phyloP scores from a whole-genome alignment of 164 flowering plant species.

The Annona squamosa region DNA sequence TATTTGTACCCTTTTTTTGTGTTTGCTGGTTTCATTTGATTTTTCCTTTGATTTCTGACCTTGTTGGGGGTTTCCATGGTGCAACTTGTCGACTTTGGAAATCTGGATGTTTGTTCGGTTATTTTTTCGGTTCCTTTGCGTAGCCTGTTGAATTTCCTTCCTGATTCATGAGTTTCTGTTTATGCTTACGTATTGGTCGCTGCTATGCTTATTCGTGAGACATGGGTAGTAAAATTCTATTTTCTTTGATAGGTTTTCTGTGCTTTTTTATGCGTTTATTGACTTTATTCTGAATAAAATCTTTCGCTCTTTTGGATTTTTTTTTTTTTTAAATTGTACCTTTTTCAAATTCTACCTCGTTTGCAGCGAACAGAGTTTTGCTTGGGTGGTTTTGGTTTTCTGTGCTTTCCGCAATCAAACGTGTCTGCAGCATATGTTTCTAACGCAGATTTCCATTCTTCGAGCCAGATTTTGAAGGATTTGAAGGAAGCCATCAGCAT shows the following conservation, averaged over 20 bases:
- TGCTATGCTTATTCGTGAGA: too few relatives aligned
- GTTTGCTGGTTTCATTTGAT: neutral
- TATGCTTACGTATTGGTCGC: neutral
- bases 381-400: neutral
- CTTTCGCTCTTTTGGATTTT: neutral
- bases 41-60: neutral
- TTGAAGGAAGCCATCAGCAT: constrained; percentile 9
- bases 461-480: constrained; percentile 3
- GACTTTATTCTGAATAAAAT: neutral
- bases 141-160: neutral
- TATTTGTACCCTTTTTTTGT: neutral
- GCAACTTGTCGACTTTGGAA: neutral
- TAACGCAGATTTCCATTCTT: neutral
- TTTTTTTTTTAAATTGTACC: too few relatives aligned
- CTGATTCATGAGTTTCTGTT: neutral
- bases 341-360: neutral
- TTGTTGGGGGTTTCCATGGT: neutral
- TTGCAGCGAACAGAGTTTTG: neutral
- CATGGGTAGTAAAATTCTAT: neutral
- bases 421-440: neutral
- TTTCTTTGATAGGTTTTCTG: neutral
- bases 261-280: neutral
- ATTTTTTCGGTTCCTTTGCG: neutral
- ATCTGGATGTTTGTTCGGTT: neutral
- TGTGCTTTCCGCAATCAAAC: neutral